Conservation (phyloP, 2,329 filamentous ascomycete species). For the Pseudogymnoascus verrucosus region DNA sequence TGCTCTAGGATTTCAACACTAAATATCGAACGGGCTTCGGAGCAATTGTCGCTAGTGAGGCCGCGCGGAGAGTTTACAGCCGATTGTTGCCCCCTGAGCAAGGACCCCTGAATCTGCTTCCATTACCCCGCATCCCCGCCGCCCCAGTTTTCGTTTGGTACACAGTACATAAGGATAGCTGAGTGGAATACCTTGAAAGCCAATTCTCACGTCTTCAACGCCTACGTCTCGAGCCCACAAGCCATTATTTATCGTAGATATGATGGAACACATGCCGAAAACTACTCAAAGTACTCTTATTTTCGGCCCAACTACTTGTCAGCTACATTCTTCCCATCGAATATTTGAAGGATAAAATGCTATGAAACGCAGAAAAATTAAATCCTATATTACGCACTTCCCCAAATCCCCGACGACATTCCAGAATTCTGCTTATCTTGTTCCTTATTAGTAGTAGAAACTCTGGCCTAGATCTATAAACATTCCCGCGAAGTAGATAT, state of each 20-base stretch:
- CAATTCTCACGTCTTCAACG: slow-evolving; percentile 23
- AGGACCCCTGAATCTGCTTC: no score
- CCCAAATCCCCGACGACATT: neutral
- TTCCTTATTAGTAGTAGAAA: neutral
- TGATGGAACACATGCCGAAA: slow-evolving; percentile 24
- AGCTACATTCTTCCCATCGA: neutral
- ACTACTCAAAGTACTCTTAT: slow-evolving; percentile 37
- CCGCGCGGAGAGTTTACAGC: neutral
- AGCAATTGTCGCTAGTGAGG: neutral
- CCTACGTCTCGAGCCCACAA: slow-evolving; percentile 25
- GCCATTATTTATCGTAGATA: slow-evolving; percentile 31
- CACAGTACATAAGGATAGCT: slow-evolving; percentile 19
- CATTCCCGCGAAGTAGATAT: neutral
- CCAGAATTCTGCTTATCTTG: neutral
- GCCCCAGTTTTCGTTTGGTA: neutral
- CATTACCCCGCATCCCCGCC: neutral
- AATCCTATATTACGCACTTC: neutral
- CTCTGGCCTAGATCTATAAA: neutral
- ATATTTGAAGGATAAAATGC: neutral
- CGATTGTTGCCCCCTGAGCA: neutral
- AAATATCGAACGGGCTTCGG: neutral
- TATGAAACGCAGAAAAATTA: neutral
- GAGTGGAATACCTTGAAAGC: slow-evolving; percentile 29
- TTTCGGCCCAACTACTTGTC: neutral
- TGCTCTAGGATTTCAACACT: neutral